phyloP scores from a whole-genome alignment of 163 green algal genomes.

The Trebouxiophyceae sp. region DNA sequence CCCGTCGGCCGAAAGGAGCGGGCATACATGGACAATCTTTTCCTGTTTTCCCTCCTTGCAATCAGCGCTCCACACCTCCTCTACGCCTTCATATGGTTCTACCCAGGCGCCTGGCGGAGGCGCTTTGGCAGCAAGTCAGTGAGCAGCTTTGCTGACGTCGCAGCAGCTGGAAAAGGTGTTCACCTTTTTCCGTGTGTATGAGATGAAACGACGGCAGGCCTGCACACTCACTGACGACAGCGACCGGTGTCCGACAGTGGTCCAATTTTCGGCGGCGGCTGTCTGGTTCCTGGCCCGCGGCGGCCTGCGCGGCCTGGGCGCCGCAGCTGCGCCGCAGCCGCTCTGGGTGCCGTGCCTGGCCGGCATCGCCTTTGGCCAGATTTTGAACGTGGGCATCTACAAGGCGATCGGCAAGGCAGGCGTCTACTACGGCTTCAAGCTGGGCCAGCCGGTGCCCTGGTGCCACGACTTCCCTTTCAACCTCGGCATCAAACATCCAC shows the following conservation, averaged over 20 bases:
- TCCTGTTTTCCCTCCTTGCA: too few relatives aligned
- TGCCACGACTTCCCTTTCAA: conserved; percentile 71
- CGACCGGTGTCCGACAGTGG: too few relatives aligned
- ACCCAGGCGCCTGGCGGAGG: conserved; percentile 33
- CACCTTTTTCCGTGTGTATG: too few relatives aligned
- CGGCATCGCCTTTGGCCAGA: conserved; percentile 34
- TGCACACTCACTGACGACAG: too few relatives aligned
- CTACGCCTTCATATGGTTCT: conserved; percentile 71
- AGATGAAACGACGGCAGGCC: too few relatives aligned
- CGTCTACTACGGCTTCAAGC: conserved; percentile 79
- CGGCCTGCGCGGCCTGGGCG: conserved; percentile 19
- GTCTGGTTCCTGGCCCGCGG: conserved; percentile 47
- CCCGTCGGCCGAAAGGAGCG: too few relatives aligned
- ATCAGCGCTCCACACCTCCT: conserved; percentile 61
- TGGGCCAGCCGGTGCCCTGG: conserved; percentile 48
- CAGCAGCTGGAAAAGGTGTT: conserved; percentile 36
- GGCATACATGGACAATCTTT: too few relatives aligned
- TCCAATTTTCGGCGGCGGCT: conserved; percentile 49
- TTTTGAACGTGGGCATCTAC: conserved; percentile 71
- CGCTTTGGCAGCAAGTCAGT: conserved; percentile 37
- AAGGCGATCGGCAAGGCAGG: conserved; percentile 59
- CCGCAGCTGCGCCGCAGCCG: background rate
- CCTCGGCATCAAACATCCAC: conserved; percentile 59
- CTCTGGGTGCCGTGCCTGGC: background rate
- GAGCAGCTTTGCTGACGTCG: conserved; percentile 26